Percentiles rank a stretch among this genome's conserved stretches.
phyloP scores from a whole-genome alignment of 2,329 filamentous ascomycete species.

The Aureobasidium melanogenum region DNA sequence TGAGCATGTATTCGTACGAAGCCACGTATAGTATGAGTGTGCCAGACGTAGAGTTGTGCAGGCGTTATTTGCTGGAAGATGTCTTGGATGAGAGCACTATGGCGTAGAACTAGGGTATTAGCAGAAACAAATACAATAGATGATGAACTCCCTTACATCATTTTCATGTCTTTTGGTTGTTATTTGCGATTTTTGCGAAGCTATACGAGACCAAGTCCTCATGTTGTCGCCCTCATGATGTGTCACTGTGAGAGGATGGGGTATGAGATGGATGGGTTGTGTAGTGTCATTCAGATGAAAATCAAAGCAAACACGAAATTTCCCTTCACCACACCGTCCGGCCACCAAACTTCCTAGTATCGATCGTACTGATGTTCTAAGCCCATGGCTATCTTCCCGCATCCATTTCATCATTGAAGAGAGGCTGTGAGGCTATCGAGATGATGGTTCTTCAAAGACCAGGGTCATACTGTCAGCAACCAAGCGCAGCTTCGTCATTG shows the following conservation, averaged over 20 bases:
- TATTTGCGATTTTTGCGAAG: background rate
- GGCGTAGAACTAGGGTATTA: slow-evolving; percentile 8
- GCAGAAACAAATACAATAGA: background rate
- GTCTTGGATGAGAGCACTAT: slow-evolving; percentile 42
- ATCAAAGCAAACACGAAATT: background rate
- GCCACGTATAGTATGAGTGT: slow-evolving; percentile 76
- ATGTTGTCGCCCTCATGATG: background rate
- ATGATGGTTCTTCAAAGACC: background rate
- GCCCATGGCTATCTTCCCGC: too few relatives aligned
- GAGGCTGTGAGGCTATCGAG: background rate
- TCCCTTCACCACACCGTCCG: background rate
- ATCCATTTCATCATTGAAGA: too few relatives aligned
- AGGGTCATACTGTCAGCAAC: background rate
- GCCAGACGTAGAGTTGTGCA: slow-evolving; percentile 57
- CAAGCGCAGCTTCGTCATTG: background rate
- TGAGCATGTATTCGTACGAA: slow-evolving; percentile 92
- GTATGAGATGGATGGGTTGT: background rate
- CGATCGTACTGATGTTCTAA: background rate
- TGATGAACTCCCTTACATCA: background rate
- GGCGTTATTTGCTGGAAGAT: slow-evolving; percentile 22
- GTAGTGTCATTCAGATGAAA: background rate
- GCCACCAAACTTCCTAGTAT: background rate
- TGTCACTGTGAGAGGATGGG: background rate
- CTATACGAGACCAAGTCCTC: background rate
- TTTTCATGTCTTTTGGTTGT: background rate